Percentiles rank a stretch among this genome's conserved stretches.
phyloP scores from a whole-genome alignment of 805 yeast genomes.

The Danielia oregonensis region DNA sequence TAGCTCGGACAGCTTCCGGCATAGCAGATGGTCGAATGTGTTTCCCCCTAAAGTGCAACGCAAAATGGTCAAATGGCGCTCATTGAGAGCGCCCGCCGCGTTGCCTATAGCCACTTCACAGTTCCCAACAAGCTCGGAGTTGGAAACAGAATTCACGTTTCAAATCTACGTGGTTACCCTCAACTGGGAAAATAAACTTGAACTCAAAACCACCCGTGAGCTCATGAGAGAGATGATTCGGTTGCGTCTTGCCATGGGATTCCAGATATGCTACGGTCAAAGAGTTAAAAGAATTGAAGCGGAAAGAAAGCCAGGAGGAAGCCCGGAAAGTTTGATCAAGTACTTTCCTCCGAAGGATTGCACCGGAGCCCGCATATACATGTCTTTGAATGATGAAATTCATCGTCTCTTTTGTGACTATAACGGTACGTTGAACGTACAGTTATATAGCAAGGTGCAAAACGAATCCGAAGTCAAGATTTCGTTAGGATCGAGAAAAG shows the following conservation, averaged over 20 bases:
- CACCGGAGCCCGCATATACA: constrained; percentile 62
- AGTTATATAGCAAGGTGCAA: constrained; percentile 47
- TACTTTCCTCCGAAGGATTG: constrained; percentile 47
- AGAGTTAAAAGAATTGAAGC: constrained; percentile 64
- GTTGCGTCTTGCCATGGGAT: constrained; percentile 77
- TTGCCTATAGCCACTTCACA: constrained; percentile 77
- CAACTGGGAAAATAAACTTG: constrained; percentile 53
- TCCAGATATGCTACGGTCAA: constrained; percentile 81
- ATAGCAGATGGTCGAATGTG: constrained; percentile 88
- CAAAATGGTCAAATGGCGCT: constrained; percentile 83
- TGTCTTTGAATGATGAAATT: constrained; percentile 77
- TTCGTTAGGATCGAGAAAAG: constrained; percentile 11
- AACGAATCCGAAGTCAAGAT: constrained; percentile 7
- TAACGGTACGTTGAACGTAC: constrained; percentile 73
- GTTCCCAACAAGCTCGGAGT: constrained; percentile 69
- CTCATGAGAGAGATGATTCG: constrained; percentile 85
- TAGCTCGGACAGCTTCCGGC: constrained; percentile 49
- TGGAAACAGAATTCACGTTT: constrained; percentile 69
- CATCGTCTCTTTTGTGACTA: constrained; percentile 77
- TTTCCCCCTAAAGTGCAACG: constrained; percentile 70
- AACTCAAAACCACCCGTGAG: constrained; percentile 49
- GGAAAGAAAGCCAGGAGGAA: constrained; percentile 50
- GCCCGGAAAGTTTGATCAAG: constrained; percentile 51
- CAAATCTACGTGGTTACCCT: constrained; percentile 78
- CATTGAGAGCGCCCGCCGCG: constrained; percentile 90